Evolutionary conservation across 2,329 filamentous ascomycete genomes (phyloP).

Genomic region (Keithomyces neogunnii): DNA sequence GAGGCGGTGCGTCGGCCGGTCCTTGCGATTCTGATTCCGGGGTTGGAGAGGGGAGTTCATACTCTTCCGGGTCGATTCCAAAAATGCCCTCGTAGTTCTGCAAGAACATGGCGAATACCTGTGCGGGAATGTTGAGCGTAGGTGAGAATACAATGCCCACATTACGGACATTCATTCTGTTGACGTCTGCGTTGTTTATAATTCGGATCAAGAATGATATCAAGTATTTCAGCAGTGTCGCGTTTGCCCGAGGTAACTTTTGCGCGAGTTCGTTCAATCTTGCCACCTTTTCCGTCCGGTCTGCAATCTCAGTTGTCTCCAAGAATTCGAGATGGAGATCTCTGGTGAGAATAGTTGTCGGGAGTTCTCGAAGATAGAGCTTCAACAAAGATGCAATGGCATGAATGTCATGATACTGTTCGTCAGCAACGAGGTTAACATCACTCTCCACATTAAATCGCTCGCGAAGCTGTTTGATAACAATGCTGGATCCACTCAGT

Average conservation of each 20-base stretch:
- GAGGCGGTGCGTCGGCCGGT: slow-evolving; percentile 19
- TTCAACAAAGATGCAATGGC: slow-evolving; percentile 92
- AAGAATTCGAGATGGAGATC: slow-evolving; percentile 88
- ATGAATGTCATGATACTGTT: slow-evolving; percentile 89
- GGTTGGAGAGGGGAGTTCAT: slow-evolving; percentile 43
- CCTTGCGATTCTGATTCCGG: slow-evolving; percentile 27
- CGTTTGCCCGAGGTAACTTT: slow-evolving; percentile 71
- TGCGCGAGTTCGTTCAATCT: slow-evolving; percentile 72
- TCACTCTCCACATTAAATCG: slow-evolving; percentile 92
- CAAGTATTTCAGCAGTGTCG: slow-evolving; percentile 72
- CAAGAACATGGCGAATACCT: slow-evolving; percentile 87
- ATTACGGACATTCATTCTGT: slow-evolving; percentile 98
- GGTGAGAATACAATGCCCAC: slow-evolving; percentile 98
- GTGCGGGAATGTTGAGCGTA: slow-evolving; percentile 90
- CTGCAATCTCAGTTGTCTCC: slow-evolving; percentile 68
- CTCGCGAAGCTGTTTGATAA: slow-evolving; percentile 85
- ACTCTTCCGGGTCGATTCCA: slow-evolving; percentile 57
- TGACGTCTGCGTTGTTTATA: slow-evolving; percentile 79
- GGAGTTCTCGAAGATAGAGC: slow-evolving; percentile 85
- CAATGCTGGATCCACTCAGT: slow-evolving; percentile 89
- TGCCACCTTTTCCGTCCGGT: slow-evolving; percentile 66
- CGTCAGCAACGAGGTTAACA: slow-evolving; percentile 74
- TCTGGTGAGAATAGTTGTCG: slow-evolving; percentile 80
- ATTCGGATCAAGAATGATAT: slow-evolving; percentile 86
- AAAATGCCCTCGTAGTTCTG: slow-evolving; percentile 88